phyloP scores from a whole-genome alignment of 1,284 basidiomycete genomes.

The Trametes pubescens region DNA sequence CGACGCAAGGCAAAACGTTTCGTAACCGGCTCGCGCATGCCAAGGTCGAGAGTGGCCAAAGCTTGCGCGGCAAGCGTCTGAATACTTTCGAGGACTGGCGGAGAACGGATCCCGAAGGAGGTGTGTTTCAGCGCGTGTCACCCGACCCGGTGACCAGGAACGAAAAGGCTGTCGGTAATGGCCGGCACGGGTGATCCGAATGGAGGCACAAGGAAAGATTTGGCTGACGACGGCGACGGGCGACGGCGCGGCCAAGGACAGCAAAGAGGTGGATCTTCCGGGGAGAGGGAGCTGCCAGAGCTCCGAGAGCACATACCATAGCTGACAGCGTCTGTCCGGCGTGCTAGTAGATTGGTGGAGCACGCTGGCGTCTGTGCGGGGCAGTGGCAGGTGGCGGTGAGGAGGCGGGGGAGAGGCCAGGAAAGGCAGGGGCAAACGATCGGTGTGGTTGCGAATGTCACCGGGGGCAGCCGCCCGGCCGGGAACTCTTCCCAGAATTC shows the following conservation, averaged over 20 bases:
- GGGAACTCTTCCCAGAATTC: constrained; percentile 9
- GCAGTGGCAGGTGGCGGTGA: constrained; percentile 30
- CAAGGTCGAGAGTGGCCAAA: not conserved
- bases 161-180: constrained; percentile 7
- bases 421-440: constrained; percentile 15
- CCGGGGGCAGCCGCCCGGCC: constrained; percentile 13
- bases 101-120: not conserved
- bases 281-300: not conserved
- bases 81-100: not conserved
- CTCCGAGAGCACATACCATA: not conserved
- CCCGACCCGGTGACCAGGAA: constrained; percentile 29
- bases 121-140: constrained; percentile 11
- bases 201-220: not conserved
- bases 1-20: not conserved
- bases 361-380: constrained; percentile 25
- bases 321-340: not conserved
- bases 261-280: too few species aligned
- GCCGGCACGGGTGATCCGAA: constrained; percentile 20
- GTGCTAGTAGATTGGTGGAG: not conserved
- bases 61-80: not conserved
- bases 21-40: constrained; percentile 2
- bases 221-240: not conserved
- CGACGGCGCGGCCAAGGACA: not conserved
- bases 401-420: not conserved
- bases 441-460: not conserved